Evolutionary conservation across 192 early-diverging fungal genomes (phyloP).

Genomic region (Thoreauomyces humboldtii): DNA sequence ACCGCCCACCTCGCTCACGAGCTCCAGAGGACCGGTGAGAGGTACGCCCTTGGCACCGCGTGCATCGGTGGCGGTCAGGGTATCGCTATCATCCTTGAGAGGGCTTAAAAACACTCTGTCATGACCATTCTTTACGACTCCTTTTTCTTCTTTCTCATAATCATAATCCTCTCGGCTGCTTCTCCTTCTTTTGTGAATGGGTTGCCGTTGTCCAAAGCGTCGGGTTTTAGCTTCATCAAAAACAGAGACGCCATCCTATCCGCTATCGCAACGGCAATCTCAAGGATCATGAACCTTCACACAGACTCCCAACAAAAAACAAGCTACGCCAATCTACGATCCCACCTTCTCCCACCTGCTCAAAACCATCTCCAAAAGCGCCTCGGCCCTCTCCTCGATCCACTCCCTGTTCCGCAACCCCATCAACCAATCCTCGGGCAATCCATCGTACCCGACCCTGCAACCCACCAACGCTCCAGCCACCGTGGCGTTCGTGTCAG

Average conservation of each 20-base stretch:
- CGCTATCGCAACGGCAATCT: too few species aligned
- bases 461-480: constrained; percentile 52
- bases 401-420: constrained; percentile 39
- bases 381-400: constrained; percentile 31
- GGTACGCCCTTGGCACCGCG: constrained; percentile 89
- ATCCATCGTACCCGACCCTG: constrained; percentile 40
- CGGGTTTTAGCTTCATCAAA: too few species aligned
- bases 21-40: constrained; percentile 74
- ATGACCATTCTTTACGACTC: too few species aligned
- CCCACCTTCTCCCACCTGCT: background rate
- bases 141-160: too few species aligned
- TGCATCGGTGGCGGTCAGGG: constrained; percentile 96
- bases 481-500: constrained; percentile 59
- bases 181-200: too few species aligned
- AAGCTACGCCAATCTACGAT: too few species aligned
- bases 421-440: constrained; percentile 49
- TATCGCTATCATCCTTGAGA: constrained; percentile 71
- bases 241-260: too few species aligned
- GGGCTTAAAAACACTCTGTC: constrained; percentile 34
- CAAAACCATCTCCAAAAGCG: constrained; percentile 1
- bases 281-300: too few species aligned
- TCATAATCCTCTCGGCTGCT: too few species aligned
- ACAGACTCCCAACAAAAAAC: too few species aligned
- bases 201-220: too few species aligned
- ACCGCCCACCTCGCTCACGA: constrained; percentile 83